Evolutionary conservation across 2,329 filamentous ascomycete species (phyloP).

Genomic region (Colletotrichum sp.): DNA sequence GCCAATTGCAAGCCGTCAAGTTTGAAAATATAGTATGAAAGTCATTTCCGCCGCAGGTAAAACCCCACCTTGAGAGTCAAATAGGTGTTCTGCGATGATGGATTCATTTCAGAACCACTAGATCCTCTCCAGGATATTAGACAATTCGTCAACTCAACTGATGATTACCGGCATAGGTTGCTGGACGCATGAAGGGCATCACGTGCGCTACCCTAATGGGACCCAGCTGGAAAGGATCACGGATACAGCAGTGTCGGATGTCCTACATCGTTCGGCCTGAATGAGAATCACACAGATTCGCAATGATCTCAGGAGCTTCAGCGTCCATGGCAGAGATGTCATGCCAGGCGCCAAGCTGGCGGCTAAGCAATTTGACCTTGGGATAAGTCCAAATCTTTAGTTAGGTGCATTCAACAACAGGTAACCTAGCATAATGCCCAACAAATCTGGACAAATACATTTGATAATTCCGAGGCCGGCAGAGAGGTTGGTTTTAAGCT

Average conservation of each 20-base stretch:
- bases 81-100: background rate
- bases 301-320: background rate
- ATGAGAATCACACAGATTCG: background rate
- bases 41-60: background rate
- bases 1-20: background rate
- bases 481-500: background rate
- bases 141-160: background rate
- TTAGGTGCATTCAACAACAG: background rate
- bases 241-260: background rate
- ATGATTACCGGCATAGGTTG: background rate
- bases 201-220: fast-evolving
- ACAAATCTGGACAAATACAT: background rate
- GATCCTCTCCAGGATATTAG: fast-evolving
- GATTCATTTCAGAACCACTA: background rate
- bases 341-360: background rate
- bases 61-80: fast-evolving
- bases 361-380: background rate
- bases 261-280: fast-evolving
- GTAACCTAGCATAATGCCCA: background rate
- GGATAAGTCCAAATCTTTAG: background rate
- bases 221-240: background rate
- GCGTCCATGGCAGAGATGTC: background rate
- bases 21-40: fast-evolving
- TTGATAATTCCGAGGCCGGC: background rate
- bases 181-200: background rate